phyloP scores from a whole-genome alignment of 2,329 filamentous ascomycete species.

The Talaromyces islandicus region DNA sequence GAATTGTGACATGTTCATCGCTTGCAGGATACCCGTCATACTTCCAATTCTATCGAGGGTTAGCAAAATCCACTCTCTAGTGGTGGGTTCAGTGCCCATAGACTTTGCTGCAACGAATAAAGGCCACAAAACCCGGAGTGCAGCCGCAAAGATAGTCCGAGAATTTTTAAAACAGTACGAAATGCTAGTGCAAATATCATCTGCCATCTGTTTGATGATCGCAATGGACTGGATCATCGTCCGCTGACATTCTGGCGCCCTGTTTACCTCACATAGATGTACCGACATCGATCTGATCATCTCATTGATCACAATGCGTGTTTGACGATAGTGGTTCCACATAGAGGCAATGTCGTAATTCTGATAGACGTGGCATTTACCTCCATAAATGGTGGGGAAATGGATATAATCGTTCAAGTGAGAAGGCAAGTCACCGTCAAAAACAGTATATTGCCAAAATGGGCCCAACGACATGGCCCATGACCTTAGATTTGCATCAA shows the following conservation, averaged over 20 bases:
- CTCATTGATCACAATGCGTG: constrained; percentile 16
- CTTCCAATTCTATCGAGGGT: neutral
- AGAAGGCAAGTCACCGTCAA: neutral
- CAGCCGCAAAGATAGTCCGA: constrained; percentile 5
- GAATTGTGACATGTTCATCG: neutral
- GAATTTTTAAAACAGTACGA: constrained; percentile 11
- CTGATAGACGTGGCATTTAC: constrained; percentile 16
- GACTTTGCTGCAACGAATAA: constrained; percentile 15
- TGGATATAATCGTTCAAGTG: neutral
- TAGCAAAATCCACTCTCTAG: neutral
- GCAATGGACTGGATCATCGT: neutral
- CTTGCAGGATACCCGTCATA: neutral
- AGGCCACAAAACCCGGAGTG: constrained; percentile 14
- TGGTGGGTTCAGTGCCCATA: neutral
- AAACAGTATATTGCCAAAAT: constrained; percentile 11
- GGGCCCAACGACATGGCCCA: constrained; percentile 13
- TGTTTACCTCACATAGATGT: neutral
- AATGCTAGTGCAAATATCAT: neutral
- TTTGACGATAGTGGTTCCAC: constrained; percentile 20
- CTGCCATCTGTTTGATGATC: neutral
- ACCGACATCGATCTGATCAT: neutral
- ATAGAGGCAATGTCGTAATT: constrained; percentile 13
- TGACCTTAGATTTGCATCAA: constrained; percentile 12
- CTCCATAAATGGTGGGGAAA: constrained; percentile 7
- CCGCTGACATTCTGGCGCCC: neutral